These are phyloP conservation scores for Cinnamomum chago DNA, from an alignment of 164 flowering plant species.

Conservation along the genomic window DNA sequence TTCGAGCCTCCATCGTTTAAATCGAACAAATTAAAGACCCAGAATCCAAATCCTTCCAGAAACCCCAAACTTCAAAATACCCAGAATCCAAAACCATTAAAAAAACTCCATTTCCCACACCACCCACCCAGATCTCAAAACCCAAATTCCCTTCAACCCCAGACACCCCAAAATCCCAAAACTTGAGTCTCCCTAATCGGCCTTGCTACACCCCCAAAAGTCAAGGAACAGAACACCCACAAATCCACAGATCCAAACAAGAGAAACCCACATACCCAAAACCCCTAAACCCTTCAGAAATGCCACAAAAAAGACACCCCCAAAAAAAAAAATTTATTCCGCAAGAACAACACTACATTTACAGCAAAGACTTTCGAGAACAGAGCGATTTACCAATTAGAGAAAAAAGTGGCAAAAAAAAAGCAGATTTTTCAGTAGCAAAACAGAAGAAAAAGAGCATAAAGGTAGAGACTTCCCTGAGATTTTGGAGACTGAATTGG, in stretches of 20 bases:
- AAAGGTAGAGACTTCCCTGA: background rate
- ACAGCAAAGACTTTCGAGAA: background rate
- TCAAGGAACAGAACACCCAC: conserved; percentile 40
- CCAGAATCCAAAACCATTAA: conserved; percentile 1
- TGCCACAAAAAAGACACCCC: background rate
- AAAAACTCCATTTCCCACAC: background rate
- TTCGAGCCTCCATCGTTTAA: conserved; percentile 51
- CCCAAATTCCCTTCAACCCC: background rate
- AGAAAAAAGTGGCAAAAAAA: background rate
- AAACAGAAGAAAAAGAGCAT: background rate
- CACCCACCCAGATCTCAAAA: background rate
- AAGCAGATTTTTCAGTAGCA: background rate
- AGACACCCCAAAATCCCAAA: background rate
- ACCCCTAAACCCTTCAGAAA: conserved; percentile 7
- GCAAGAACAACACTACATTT: background rate
- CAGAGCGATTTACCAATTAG: background rate
- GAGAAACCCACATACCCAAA: conserved; percentile 47
- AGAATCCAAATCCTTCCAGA: conserved; percentile 8
- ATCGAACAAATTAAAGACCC: conserved; percentile 12
- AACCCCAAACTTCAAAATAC: background rate
- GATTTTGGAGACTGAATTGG: background rate
- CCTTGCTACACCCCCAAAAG: conserved; percentile 46
- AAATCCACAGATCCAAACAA: conserved; percentile 48
- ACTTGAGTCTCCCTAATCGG: conserved; percentile 18
- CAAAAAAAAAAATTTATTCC: background rate